Conservation (phyloP, 1,284 basidiomycete genomes). For the Ustilago crameri region DNA sequence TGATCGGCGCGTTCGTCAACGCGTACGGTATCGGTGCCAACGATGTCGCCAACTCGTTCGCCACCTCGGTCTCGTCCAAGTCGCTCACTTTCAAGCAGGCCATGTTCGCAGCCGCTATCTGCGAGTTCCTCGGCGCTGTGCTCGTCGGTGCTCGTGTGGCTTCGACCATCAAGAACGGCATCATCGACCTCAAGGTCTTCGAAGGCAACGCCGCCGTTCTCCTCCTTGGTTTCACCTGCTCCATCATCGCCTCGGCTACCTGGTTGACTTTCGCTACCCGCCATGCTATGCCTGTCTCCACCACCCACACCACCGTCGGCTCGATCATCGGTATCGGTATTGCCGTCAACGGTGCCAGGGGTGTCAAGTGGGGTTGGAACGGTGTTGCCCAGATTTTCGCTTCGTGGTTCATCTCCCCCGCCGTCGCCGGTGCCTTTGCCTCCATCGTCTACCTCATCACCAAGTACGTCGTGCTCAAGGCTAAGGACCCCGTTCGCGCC, state of each 20-base stretch:
- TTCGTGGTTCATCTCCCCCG: constrained; percentile 49
- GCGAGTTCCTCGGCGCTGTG: constrained; percentile 54
- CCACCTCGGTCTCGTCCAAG: constrained; percentile 51
- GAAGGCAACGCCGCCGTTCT: constrained; percentile 34
- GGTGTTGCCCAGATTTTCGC: constrained; percentile 48
- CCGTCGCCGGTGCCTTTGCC: constrained; percentile 33
- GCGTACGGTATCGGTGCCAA: constrained; percentile 53
- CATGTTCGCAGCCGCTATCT: constrained; percentile 38
- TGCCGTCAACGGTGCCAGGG: constrained; percentile 27
- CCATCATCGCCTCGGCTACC: constrained; percentile 36
- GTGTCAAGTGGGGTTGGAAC: constrained; percentile 50
- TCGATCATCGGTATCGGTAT: constrained; percentile 48
- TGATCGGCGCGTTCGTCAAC: constrained; percentile 42
- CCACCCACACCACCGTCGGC: constrained; percentile 52
- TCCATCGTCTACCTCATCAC: constrained; percentile 44
- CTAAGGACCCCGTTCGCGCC: constrained; percentile 33
- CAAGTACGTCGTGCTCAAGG: constrained; percentile 42
- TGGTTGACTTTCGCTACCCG: constrained; percentile 51
- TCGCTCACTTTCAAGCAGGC: constrained; percentile 44
- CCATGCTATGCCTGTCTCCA: constrained; percentile 49
- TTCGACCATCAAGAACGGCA: constrained; percentile 51
- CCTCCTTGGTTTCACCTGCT: constrained; percentile 51
- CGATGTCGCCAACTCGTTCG: constrained; percentile 56
- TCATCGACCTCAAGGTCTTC: constrained; percentile 44
- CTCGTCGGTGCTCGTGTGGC: constrained; percentile 46